These are phyloP conservation scores for Alternaria gaisen DNA, from an alignment of 2,329 filamentous ascomycete genomes.

Conservation along the genomic window DNA sequence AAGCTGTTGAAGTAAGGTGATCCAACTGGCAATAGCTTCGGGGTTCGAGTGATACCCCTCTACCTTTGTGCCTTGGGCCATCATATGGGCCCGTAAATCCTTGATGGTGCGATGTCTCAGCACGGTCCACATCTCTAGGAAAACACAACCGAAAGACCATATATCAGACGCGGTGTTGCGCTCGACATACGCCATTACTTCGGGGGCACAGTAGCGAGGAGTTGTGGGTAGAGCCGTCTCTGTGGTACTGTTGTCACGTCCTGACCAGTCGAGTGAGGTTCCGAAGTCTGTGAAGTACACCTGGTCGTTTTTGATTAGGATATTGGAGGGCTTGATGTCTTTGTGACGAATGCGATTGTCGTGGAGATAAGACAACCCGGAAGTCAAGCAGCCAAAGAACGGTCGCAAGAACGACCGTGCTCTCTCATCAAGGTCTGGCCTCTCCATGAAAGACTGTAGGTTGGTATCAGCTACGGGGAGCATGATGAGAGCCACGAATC, in stretches of 20 bases:
- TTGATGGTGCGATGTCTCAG: conserved; percentile 4
- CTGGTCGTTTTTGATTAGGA: conserved; percentile 20
- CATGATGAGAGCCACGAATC: conserved; percentile 44
- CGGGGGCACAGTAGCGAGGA: conserved; percentile 30
- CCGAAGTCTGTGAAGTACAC: conserved; percentile 36
- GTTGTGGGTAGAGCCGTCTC: conserved; percentile 20
- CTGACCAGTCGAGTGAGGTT: conserved; percentile 22
- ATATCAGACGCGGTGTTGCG: conserved; percentile 33
- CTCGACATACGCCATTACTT: conserved; percentile 19
- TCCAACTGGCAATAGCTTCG: not conserved
- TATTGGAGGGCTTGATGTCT: conserved; percentile 29
- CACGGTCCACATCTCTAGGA: conserved; percentile 30
- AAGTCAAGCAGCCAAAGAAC: conserved; percentile 25
- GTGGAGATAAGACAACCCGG: conserved; percentile 23
- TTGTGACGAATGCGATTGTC: conserved; percentile 26
- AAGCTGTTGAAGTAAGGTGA: not conserved
- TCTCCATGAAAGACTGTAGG: conserved; percentile 26
- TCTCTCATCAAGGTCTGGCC: not conserved
- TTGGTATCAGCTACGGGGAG: conserved; percentile 31
- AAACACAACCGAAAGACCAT: conserved; percentile 34
- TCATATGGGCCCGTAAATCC: not conserved
- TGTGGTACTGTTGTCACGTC: conserved; percentile 24
- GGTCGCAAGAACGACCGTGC: conserved; percentile 16
- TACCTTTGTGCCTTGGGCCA: not conserved
- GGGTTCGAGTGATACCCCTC: not conserved